Evolutionary conservation across 495 filamentous ascomycete genomes (phyloP), one percentile per base, ranked within the genome.

Genomic region (Daldinia childiae): DNA sequence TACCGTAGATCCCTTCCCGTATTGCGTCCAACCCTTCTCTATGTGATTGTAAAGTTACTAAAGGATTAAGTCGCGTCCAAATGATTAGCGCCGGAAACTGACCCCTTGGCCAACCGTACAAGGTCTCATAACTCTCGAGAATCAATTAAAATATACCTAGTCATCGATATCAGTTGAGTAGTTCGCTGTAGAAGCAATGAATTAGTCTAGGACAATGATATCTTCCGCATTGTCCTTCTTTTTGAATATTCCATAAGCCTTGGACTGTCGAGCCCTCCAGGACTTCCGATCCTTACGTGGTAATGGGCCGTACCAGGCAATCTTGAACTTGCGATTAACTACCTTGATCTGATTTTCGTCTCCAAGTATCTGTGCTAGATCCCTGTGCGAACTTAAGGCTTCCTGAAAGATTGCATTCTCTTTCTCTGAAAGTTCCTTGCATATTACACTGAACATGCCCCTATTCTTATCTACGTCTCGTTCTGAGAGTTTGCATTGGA

Each of bases 241-340:
- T 32, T 32, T 32, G 29, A 52, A 52, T 29, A 27, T n/a, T 29
- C 15, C 12, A 29, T 52, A 26, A n/a, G 26, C 50, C 6, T 14
- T 52, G 1, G 48, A 51, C 21, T 14, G 19, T 11, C 27, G 19
- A 29, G 26, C 26, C 1, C 11, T 21, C 24, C 6, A 24, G 12
- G 26, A 27, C 15, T 15, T 0, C 62, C 29, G 51, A 3, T 50
- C 8, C 19, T 12, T 17, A 0, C 4, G 11, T 3, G 54, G 15
- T 17, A 48, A 4, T 12, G 63, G 43, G 0, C 63, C 56, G 11
- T 51, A 30, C 29, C 63, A 66, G 4, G 55, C 63, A 7, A 29
- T 1, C 55, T 59, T 66, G 34, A 66, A 48, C 14, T 41, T 38
- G 27, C 14, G 14, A 9, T 9, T 19, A 19, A 17, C 15, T 3